These are phyloP conservation scores for Poa pratensis DNA, from an alignment of 176 grass and related monocot genomes.

Conservation along the genomic window DNA sequence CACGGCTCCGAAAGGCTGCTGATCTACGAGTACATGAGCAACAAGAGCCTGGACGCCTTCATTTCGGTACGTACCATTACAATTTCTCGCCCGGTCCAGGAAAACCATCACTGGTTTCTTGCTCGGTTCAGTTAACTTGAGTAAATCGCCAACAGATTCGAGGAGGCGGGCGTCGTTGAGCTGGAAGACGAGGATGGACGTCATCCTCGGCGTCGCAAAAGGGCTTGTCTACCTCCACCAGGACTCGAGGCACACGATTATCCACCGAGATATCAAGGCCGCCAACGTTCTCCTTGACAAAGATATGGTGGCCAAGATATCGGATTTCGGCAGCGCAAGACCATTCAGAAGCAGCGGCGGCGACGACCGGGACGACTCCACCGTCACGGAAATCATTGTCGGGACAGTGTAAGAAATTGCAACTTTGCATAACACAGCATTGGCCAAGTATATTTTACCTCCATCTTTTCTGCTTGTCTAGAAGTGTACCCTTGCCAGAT, in stretches of 20 bases:
- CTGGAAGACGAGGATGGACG: slow-evolving; percentile 60
- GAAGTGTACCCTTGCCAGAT: not conserved
- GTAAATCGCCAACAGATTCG: slow-evolving; percentile 35
- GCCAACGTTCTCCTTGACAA: slow-evolving; percentile 69
- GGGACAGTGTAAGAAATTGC: slow-evolving; percentile 52
- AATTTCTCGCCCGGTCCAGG: too few species aligned
- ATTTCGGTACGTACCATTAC: slow-evolving; percentile 59
- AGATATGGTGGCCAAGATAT: slow-evolving; percentile 76
- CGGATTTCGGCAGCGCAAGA: slow-evolving; percentile 63
- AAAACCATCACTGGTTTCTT: too few species aligned
- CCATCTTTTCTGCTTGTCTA: too few species aligned
- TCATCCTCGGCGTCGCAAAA: slow-evolving; percentile 60
- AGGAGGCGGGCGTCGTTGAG: slow-evolving; percentile 22
- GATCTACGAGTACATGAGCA: slow-evolving; percentile 67
- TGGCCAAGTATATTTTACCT: not conserved
- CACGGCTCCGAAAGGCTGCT: slow-evolving; percentile 52
- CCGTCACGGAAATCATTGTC: slow-evolving; percentile 44
- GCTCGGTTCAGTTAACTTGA: not conserved
- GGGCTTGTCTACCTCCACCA: slow-evolving; percentile 70
- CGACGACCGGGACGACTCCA: slow-evolving; percentile 27
- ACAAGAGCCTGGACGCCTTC: slow-evolving; percentile 70
- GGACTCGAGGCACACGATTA: slow-evolving; percentile 68
- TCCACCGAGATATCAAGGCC: slow-evolving; percentile 65
- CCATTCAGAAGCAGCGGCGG: slow-evolving; percentile 40
- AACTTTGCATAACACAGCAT: not conserved